phyloP scores from a whole-genome alignment of 2,329 filamentous ascomycete species.

The Curvularia sp. region DNA sequence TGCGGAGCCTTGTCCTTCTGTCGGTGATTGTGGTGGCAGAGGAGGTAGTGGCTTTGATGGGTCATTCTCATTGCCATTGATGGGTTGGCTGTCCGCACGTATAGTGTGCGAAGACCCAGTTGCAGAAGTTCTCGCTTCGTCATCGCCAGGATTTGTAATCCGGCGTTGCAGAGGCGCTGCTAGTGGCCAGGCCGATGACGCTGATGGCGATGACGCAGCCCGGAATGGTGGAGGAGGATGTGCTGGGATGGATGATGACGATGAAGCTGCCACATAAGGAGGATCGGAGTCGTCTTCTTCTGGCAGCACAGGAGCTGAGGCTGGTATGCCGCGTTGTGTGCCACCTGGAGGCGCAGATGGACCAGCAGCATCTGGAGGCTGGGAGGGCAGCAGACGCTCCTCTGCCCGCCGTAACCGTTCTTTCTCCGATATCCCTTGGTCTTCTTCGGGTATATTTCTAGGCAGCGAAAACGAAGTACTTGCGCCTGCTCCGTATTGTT shows the following conservation, averaged over 20 bases:
- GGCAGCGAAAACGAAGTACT: constrained; percentile 59
- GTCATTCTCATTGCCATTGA: constrained; percentile 16
- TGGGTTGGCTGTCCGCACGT: constrained; percentile 19
- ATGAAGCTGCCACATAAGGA: constrained; percentile 30
- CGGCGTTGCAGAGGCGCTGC: constrained; percentile 25
- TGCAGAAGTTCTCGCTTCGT: constrained; percentile 24
- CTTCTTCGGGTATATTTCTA: constrained; percentile 62
- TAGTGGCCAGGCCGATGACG: constrained; percentile 16
- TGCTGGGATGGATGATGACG: constrained; percentile 31
- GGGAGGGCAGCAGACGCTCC: constrained; percentile 79
- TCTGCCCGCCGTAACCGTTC: constrained; percentile 80
- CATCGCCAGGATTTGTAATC: constrained; percentile 19
- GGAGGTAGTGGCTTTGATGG: constrained; percentile 31
- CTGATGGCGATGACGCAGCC: constrained; percentile 21
- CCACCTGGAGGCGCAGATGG: constrained; percentile 54
- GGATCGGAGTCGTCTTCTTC: constrained; percentile 42
- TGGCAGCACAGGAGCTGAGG: constrained; percentile 47
- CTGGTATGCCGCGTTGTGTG: constrained; percentile 32
- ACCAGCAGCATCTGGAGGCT: constrained; percentile 64
- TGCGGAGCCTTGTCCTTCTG: constrained; percentile 23
- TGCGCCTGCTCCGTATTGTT: constrained; percentile 36
- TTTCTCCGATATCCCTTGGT: constrained; percentile 78
- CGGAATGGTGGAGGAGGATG: constrained; percentile 39
- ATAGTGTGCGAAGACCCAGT: constrained; percentile 37
- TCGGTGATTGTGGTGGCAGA: constrained; percentile 28